Evolutionary conservation across 163 green algal genomes (phyloP).

Genomic region (Chloromonas sp.): DNA sequence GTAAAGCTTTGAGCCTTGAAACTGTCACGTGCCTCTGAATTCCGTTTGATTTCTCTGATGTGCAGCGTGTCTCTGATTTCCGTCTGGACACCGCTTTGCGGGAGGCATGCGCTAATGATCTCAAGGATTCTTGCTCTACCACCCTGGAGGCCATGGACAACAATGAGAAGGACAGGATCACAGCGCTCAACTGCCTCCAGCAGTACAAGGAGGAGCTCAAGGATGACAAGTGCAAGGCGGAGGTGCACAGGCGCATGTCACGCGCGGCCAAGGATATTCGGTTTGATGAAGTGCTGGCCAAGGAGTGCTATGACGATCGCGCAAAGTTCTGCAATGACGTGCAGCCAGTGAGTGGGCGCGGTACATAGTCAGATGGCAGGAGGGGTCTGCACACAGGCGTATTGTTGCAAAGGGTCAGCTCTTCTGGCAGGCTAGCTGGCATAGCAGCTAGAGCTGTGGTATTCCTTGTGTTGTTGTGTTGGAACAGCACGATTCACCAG

Average conservation of each 20-base stretch:
- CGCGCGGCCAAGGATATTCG: conserved; percentile 70
- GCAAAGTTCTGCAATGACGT: conserved; percentile 52
- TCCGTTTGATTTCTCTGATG: not conserved
- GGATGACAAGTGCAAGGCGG: conserved; percentile 51
- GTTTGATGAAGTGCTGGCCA: conserved; percentile 76
- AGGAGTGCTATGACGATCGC: conserved; percentile 68
- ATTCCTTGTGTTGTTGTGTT: too few species aligned
- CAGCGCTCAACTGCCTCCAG: conserved; percentile 57
- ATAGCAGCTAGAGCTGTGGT: too few species aligned
- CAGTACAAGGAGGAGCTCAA: conserved; percentile 71
- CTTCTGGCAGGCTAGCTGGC: too few species aligned
- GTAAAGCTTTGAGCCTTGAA: too few species aligned
- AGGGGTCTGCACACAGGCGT: too few species aligned
- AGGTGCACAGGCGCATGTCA: conserved; percentile 53
- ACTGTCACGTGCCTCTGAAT: too few species aligned
- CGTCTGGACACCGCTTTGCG: conserved; percentile 51
- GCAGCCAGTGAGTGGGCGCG: conserved; percentile 39
- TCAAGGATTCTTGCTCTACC: conserved; percentile 44
- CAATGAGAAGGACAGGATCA: conserved; percentile 11
- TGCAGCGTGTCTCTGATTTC: conserved; percentile 52
- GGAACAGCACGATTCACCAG: too few species aligned
- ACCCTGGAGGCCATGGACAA: conserved; percentile 50
- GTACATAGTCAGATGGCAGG: too few species aligned
- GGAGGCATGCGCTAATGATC: conserved; percentile 40
- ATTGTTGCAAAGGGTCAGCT: too few species aligned